Base-by-base conservation (phyloP, 179 eudicot species). In the Carnegiea gigantea region DNA sequence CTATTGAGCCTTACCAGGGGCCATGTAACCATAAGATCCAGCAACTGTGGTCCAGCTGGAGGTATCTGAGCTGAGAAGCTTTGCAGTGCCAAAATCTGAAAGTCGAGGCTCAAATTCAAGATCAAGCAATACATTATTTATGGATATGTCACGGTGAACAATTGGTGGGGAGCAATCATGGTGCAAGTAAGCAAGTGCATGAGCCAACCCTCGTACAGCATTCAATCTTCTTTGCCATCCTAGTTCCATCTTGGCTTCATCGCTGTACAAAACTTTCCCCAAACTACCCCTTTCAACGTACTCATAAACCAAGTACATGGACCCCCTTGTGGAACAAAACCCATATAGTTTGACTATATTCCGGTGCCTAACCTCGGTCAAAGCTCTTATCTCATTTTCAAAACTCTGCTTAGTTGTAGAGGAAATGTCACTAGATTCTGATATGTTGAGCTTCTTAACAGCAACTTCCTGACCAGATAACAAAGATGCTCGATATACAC, bases 341-440 rank as follows among this genome's bases (percentile, higher is more conserved):
- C 95, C 95, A 15, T 86, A 82, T 13, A 91, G 84, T 88, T 88
- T 91, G 23, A 91, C 82, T 51, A 91, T 89, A 46, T 91, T 91
- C 82, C 95, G 71, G 82, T 91, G 95, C 77, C 95, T 82, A 6
- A 86, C 86, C 85, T 90, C 90, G 81, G 93, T 90, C 82, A 90
- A 65, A 26, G 92, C 84, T 76, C 76, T 81, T 26, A 92, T 92
- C 84, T 90, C 95, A 78, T 87, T 90, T 86, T 88, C 89, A 44
- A 90, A 92, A 68, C 90, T 86, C 20, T 57, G 75, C 13, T 76
- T 83, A 70, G 83, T 82, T 48, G 62, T 70, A 78, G 68, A 44
- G 49, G 85, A 82, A 68, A 82, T 23, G 68, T 86, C 89, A 11
- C 57, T 62, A 20, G 89, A 84, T 40, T 89, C 90, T 36, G 87